Evolutionary conservation across 2,329 filamentous ascomycete species (phyloP).

Genomic region (Clonostachys solani): DNA sequence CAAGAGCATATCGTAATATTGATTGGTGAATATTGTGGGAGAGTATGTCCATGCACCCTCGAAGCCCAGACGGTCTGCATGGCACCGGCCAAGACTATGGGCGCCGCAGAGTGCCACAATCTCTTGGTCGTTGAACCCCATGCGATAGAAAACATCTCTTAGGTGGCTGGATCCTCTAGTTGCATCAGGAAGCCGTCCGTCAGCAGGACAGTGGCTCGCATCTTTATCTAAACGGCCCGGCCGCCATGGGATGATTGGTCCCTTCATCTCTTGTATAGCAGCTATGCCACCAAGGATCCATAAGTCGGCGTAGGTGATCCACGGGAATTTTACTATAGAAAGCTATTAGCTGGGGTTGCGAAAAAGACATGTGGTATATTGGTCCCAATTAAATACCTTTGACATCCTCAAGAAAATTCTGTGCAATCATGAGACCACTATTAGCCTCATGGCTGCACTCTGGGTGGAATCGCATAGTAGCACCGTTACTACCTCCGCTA

Average conservation of each 20-base stretch:
- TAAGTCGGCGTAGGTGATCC: slow-evolving; percentile 94
- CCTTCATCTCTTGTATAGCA: slow-evolving; percentile 93
- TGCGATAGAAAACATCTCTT: slow-evolving; percentile 88
- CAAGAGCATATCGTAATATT: slow-evolving; percentile 84
- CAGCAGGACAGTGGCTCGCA: slow-evolving; percentile 80
- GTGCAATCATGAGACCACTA: slow-evolving; percentile 78
- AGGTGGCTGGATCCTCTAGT: slow-evolving; percentile 76
- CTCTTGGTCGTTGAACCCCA: slow-evolving; percentile 97
- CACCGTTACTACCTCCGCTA: slow-evolving; percentile 92
- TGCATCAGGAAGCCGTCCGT: slow-evolving; percentile 82
- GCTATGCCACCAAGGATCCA: slow-evolving; percentile 87
- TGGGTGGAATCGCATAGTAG: slow-evolving; percentile 92
- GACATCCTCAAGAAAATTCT: slow-evolving; percentile 89
- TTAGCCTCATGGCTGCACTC: slow-evolving; percentile 92
- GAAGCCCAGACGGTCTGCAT: slow-evolving; percentile 83
- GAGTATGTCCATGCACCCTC: slow-evolving; percentile 91
- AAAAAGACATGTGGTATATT: neutral
- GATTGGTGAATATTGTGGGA: slow-evolving; percentile 88
- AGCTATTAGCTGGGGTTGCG: slow-evolving; percentile 1
- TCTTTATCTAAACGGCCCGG: slow-evolving; percentile 82
- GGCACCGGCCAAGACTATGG: slow-evolving; percentile 85
- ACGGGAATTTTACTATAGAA: slow-evolving; percentile 65
- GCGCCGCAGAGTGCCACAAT: slow-evolving; percentile 87
- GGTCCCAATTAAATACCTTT: slow-evolving; percentile 54
- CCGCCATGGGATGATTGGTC: slow-evolving; percentile 81